These are phyloP conservation scores for Diaporthe sp. DNA, from an alignment of 2,329 filamentous ascomycete species.

Conservation along the genomic window DNA sequence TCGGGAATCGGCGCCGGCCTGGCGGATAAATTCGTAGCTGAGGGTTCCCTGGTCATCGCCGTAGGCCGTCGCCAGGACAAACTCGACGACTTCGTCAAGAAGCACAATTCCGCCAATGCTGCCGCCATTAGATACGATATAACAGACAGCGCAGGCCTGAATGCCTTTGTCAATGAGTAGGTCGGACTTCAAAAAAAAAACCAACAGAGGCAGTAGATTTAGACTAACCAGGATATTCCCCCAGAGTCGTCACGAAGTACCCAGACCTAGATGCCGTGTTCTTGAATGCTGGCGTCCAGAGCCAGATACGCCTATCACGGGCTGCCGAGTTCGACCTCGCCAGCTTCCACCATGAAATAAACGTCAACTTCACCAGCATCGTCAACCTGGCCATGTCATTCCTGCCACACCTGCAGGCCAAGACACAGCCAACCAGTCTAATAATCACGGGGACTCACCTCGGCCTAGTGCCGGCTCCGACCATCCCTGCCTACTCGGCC, in stretches of 20 bases:
- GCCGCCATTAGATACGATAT: slow-evolving; percentile 53
- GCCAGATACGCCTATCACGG: slow-evolving; percentile 48
- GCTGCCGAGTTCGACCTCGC: slow-evolving; percentile 50
- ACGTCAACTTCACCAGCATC: slow-evolving; percentile 52
- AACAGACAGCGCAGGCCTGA: slow-evolving; percentile 47
- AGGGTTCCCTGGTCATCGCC: slow-evolving; percentile 55
- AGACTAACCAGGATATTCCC: neutral
- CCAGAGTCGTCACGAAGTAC: slow-evolving; percentile 37
- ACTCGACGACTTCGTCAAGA: slow-evolving; percentile 54
- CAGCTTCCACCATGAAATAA: slow-evolving; percentile 50
- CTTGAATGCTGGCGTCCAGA: slow-evolving; percentile 44
- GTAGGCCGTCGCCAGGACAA: slow-evolving; percentile 59
- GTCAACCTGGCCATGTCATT: slow-evolving; percentile 54
- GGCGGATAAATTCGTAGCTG: slow-evolving; percentile 47
- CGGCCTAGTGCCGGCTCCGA: slow-evolving; percentile 49
- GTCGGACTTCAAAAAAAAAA: neutral
- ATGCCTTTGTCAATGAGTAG: slow-evolving; percentile 42
- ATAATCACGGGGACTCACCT: slow-evolving; percentile 51
- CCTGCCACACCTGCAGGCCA: slow-evolving; percentile 48
- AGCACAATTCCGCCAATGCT: slow-evolving; percentile 50
- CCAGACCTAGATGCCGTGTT: slow-evolving; percentile 57
- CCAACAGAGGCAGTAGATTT: neutral
- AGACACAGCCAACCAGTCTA: slow-evolving; percentile 33
- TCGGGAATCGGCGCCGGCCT: slow-evolving; percentile 60
- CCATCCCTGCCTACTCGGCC: slow-evolving; percentile 53